Evolutionary conservation across 1,284 basidiomycete genomes (phyloP).

Genomic region (Inonotus hispidus): DNA sequence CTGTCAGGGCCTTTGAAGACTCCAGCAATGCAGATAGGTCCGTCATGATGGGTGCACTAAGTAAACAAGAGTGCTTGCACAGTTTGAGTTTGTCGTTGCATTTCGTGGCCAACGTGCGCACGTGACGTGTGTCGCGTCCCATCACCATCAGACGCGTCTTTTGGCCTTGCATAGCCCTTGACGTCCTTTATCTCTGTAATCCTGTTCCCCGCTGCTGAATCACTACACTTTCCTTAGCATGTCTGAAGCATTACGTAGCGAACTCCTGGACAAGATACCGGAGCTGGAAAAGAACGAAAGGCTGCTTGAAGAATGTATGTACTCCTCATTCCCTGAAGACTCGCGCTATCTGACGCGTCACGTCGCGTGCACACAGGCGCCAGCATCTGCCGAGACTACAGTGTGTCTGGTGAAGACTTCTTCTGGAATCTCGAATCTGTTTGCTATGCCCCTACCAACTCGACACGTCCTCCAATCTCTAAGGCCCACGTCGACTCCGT

Average conservation of each 20-base stretch:
- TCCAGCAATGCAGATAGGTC: conserved; percentile 69
- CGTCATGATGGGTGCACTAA: conserved; percentile 22
- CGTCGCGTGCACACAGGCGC: conserved; percentile 39
- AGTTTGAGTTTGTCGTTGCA: neutral
- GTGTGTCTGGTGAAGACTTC: conserved; percentile 50
- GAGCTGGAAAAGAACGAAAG: conserved; percentile 17
- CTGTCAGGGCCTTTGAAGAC: conserved; percentile 67
- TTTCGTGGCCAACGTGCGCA: neutral
- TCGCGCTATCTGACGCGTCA: neutral
- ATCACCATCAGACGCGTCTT: neutral
- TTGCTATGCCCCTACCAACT: conserved; percentile 35
- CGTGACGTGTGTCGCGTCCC: neutral
- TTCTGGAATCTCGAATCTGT: conserved; percentile 67
- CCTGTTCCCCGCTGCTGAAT: neutral
- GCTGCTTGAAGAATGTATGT: conserved; percentile 22
- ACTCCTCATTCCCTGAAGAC: neutral
- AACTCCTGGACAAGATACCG: conserved; percentile 11
- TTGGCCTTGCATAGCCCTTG: neutral
- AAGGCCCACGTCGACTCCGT: conserved; percentile 47
- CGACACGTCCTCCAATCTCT: conserved; percentile 40
- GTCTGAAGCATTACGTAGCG: conserved; percentile 5
- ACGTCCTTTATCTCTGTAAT: neutral
- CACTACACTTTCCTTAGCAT: neutral
- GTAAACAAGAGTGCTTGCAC: neutral
- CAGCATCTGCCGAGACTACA: conserved; percentile 60